Conservation (phyloP, 257 asterid species). For the Apocynum venetum region DNA sequence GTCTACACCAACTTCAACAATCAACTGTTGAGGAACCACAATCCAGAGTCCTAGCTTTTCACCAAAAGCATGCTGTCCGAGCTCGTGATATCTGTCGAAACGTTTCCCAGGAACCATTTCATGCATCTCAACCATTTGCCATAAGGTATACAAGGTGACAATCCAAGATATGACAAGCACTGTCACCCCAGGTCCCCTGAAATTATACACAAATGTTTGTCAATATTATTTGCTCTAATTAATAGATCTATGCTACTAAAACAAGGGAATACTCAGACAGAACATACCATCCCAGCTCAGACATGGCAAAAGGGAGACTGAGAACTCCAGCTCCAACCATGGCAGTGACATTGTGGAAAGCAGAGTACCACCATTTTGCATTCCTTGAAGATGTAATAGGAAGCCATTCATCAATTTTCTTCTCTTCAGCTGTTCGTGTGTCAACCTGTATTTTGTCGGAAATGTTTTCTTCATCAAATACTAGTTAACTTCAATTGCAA, state of each 20-base stretch:
- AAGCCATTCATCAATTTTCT: conserved; percentile 42
- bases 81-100: conserved; percentile 84
- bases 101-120: conserved; percentile 96
- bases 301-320: conserved; percentile 48
- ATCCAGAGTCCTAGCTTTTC: conserved; percentile 84
- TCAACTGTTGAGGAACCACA: conserved; percentile 82
- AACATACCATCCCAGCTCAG: conserved; percentile 42
- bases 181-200: conserved; percentile 77
- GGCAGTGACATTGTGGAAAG: conserved; percentile 53
- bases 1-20: conserved; percentile 82
- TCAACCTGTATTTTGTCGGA: conserved; percentile 18
- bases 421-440: conserved; percentile 23
- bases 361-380: conserved; percentile 48
- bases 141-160: conserved; percentile 67
- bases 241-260: no score
- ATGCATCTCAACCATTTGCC: conserved; percentile 99
- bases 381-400: conserved; percentile 46
- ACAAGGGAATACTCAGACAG: no score
- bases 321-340: conserved; percentile 56
- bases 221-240: not conserved
- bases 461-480: not conserved
- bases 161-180: conserved; percentile 80
- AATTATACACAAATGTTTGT: not conserved
- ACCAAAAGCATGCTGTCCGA: conserved; percentile 88
- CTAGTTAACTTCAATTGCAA: not conserved